A percentile compares a stretch with the other conserved stretches of the same genome.
These are phyloP conservation scores for Basipetospora chlamydospora DNA, from an alignment of 2,329 filamentous ascomycete species.

Conservation along the genomic window DNA sequence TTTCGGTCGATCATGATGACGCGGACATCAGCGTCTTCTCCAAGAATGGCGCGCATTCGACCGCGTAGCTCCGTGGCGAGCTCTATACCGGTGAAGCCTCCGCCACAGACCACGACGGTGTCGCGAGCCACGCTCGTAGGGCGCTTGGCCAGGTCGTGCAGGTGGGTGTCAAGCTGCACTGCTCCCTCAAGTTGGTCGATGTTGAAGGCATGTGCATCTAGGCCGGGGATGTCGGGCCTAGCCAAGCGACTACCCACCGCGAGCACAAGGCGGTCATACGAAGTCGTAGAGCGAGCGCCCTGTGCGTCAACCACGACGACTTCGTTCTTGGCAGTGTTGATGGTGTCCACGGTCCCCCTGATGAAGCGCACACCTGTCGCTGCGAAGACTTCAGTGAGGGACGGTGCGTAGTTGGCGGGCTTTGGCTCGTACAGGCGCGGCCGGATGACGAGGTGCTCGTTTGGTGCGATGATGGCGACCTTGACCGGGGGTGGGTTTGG, in stretches of 20 bases:
- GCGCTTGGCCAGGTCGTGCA: constrained; percentile 12
- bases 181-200: constrained; percentile 18
- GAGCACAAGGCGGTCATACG: constrained; percentile 20
- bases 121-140: constrained; percentile 14
- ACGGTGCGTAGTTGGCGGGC: constrained; percentile 12
- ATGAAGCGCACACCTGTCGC: constrained; percentile 14
- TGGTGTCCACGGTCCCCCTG: constrained; percentile 11
- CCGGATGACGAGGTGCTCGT: constrained; percentile 17
- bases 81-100: constrained; percentile 21
- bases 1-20: constrained; percentile 17
- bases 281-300: constrained; percentile 8
- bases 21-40: not conserved
- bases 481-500: constrained; percentile 10
- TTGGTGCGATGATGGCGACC: constrained; percentile 18
- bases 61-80: constrained; percentile 16
- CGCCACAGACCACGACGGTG: constrained; percentile 20
- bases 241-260: constrained; percentile 20
- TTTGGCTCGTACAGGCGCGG: constrained; percentile 21
- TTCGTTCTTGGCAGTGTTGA: constrained; percentile 9
- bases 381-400: constrained; percentile 13
- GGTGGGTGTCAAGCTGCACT: constrained; percentile 15
- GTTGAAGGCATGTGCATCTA: constrained; percentile 19
- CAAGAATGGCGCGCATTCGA: constrained; percentile 13
- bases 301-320: constrained; percentile 8
- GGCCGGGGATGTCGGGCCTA: constrained; percentile 16